phyloP scores from a whole-genome alignment of 1,284 basidiomycete genomes.

The Marasmius fiardii region DNA sequence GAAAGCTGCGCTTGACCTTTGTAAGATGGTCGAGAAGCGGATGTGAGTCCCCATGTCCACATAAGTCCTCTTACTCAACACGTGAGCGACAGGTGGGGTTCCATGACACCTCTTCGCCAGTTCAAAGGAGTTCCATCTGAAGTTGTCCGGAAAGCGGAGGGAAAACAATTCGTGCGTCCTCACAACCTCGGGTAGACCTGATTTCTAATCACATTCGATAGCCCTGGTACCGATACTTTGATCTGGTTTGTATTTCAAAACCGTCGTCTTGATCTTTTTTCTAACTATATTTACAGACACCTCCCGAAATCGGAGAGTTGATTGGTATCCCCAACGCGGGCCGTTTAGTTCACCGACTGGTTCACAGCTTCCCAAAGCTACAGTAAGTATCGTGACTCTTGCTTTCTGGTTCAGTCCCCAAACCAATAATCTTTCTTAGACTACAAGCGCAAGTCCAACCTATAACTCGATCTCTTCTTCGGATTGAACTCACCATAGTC shows the following conservation, averaged over 20 bases:
- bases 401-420: background rate
- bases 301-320: slow-evolving; percentile 89
- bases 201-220: slow-evolving; percentile 22
- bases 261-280: slow-evolving; percentile 6
- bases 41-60: slow-evolving; percentile 51
- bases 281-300: slow-evolving; percentile 35
- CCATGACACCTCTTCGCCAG: slow-evolving; percentile 96
- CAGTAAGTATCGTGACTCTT: slow-evolving; percentile 51
- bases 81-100: slow-evolving; percentile 74
- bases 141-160: slow-evolving; percentile 90
- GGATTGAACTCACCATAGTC: slow-evolving; percentile 87
- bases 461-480: slow-evolving; percentile 84
- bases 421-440: slow-evolving; percentile 35
- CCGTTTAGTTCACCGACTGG: slow-evolving; percentile 88
- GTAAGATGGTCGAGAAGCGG: slow-evolving; percentile 94
- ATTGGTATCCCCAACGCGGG: slow-evolving; percentile 94
- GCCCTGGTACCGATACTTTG: slow-evolving; percentile 97
- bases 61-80: background rate
- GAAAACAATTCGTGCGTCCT: slow-evolving; percentile 87
- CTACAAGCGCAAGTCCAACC: slow-evolving; percentile 93
- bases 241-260: slow-evolving; percentile 50
- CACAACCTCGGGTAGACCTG: background rate
- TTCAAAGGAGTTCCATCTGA: slow-evolving; percentile 90
- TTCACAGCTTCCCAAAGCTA: slow-evolving; percentile 95
- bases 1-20: slow-evolving; percentile 87